Conservation (phyloP, 345 rosid species). For the Jatropha curcas region DNA sequence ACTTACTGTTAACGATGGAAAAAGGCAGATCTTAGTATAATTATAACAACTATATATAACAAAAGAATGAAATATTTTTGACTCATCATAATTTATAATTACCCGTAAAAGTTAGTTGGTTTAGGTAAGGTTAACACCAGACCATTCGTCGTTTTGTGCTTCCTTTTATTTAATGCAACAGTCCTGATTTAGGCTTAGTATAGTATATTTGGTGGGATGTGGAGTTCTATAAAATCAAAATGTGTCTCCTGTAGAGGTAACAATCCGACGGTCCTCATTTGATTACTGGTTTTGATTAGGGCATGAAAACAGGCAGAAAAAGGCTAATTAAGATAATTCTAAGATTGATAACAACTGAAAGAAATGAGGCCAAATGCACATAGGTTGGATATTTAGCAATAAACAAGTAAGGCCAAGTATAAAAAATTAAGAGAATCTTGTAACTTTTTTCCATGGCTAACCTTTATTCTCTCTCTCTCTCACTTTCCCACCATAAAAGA, state of each 20-base stretch:
- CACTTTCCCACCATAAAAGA: slow-evolving; percentile 10
- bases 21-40: too few species aligned
- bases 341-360: neutral
- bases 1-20: neutral
- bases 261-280: slow-evolving; percentile 9
- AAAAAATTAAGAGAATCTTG: slow-evolving; percentile 12
- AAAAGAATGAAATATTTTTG: slow-evolving; percentile 16
- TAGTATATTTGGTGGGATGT: slow-evolving; percentile 14
- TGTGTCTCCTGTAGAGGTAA: slow-evolving; percentile 3
- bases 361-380: slow-evolving; percentile 16
- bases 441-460: too few species aligned
- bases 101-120: slow-evolving; percentile 34
- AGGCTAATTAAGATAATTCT: neutral
- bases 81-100: neutral
- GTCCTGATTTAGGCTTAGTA: neutral
- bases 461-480: too few species aligned
- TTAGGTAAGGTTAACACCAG: slow-evolving; percentile 43
- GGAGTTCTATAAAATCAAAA: neutral
- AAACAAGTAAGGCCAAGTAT: neutral
- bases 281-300: neutral
- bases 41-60: too few species aligned
- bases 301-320: neutral
- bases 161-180: neutral
- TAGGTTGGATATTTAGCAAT: neutral
- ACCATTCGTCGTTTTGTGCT: slow-evolving; percentile 31